These are phyloP conservation scores for Diaporthe citri DNA, from an alignment of 2,329 filamentous ascomycete genomes.

Conservation along the genomic window DNA sequence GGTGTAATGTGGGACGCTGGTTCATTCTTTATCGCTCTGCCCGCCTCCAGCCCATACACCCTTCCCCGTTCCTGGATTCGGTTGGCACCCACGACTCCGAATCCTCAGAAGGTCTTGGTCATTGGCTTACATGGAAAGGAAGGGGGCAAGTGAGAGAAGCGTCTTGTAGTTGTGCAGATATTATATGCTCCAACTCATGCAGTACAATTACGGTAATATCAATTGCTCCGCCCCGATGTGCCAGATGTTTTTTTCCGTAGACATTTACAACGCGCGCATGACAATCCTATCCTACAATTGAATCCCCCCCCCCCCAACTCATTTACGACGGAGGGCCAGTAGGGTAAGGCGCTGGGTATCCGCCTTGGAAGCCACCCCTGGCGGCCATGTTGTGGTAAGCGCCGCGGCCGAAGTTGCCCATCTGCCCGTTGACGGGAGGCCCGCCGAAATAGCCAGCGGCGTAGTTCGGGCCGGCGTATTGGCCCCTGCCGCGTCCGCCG, in stretches of 20 bases:
- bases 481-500: conserved; percentile 31
- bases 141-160: neutral
- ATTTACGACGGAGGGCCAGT: conserved; percentile 24
- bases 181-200: conserved; percentile 19
- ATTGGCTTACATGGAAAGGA: neutral
- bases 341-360: conserved; percentile 26
- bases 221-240: neutral
- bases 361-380: conserved; percentile 1
- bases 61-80: neutral
- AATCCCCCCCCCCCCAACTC: neutral
- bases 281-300: neutral
- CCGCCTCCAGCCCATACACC: neutral
- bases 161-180: neutral
- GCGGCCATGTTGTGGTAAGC: conserved; percentile 24
- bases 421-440: conserved; percentile 19
- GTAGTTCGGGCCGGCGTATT: conserved; percentile 8
- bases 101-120: accelerated
- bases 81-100: too few species aligned
- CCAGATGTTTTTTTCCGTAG: neutral
- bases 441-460: conserved; percentile 10
- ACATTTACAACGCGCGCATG: neutral
- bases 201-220: neutral
- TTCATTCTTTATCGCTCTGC: too few species aligned
- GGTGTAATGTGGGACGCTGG: too few species aligned
- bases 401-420: neutral